Evolutionary conservation across 345 rosid genomes (phyloP), one percentile per base, ranked within the genome.

Genomic region (Populus pruinosa): DNA sequence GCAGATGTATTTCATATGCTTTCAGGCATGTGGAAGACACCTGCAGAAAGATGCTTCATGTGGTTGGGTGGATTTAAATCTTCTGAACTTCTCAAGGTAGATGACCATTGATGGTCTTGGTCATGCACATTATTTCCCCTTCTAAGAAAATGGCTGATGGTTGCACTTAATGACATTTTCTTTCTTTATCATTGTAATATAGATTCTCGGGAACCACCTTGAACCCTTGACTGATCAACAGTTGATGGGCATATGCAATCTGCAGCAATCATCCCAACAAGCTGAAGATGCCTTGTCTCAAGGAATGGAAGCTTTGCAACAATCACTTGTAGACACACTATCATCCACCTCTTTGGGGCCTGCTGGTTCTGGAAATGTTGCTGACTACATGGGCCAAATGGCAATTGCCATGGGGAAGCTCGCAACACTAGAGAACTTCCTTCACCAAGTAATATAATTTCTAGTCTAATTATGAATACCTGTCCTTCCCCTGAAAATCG

Each of bases 11-110:
- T 95, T 81, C 97, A 95, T 83, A 88, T 95, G 90, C 98, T 95
- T 35, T 95, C 99, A 33, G 98, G 99, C 77, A 87, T 92, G 94
- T 95, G 99, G 99, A 89, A 90, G 85, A 90, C 97, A 2, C 99
- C 97, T 13, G 94, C 94, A 0, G 99, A 95, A 87, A 88, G 98
- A 76, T 90, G 91, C 70, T 95, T 95, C 89, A 89, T 95, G 94
- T 93, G 99, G 99, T 80, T 95, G 82, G 99, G 99, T 61, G 99
- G 99, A 25, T 93, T 91, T 59, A 90, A 97, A 55, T 92, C 99
- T 12, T 95, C 99, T 27, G 98, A 95, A 80, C 72, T 95, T 75
- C 94, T 93, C 76, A 95, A 92, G 94, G 99, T 93, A 76, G 69
- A 65, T 23, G 14, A 47, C 23, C 64, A 13, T 65, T 67, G 39